Base-by-base conservation (phyloP, 768 basidiomycete species). In the Chalciporus piperatus region DNA sequence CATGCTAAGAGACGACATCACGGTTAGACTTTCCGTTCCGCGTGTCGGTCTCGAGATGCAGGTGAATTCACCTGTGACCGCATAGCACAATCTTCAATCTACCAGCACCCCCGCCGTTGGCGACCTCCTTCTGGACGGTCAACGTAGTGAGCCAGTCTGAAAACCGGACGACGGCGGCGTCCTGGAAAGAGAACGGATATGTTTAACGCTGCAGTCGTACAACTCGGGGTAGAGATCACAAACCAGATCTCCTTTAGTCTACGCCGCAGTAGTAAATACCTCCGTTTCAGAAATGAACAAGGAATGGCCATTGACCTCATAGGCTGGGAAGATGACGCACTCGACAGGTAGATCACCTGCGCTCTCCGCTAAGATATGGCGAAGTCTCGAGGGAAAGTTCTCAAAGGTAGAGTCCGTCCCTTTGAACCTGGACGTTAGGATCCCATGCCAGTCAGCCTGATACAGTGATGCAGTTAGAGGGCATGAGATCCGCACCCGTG, bases 221-320 rank as follows among this genome's bases (percentile, higher is more conserved):
- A 14, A 19, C 23, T 39, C 35, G 27, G 17, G n/a, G 38, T 30
- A 41, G 32, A 49, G 38, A 52, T 43, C 22, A 74, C 83, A 58
- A 63, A 94, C 92, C 68, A 97, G 71, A 49, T 94, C 87, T 40
- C 94, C 94, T 69, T 92, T 93, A 7, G 94, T 96, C 88, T 92
- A 49, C 10, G 19, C 32, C 57, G 16, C 42, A 45, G 22, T 35
- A 16, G 43, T 68, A 47, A 64, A 52, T 55, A 44, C 30, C 22
- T 40, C 19, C 28, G 32, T 50, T 39, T 25, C 17, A 33, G 9
- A 12, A 32, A 50, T 52, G 37, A 41, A 42, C 58, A 55, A 37
- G 20, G 16, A 42, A 57, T 48, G 45, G 50, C 45, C 10, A 60
- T 50, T 58, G 53, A 89, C 90, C 77, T 97, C 89, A 59, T 96